Conservation (phyloP, 768 basidiomycete genomes). For the Collybiopsis confluens region DNA sequence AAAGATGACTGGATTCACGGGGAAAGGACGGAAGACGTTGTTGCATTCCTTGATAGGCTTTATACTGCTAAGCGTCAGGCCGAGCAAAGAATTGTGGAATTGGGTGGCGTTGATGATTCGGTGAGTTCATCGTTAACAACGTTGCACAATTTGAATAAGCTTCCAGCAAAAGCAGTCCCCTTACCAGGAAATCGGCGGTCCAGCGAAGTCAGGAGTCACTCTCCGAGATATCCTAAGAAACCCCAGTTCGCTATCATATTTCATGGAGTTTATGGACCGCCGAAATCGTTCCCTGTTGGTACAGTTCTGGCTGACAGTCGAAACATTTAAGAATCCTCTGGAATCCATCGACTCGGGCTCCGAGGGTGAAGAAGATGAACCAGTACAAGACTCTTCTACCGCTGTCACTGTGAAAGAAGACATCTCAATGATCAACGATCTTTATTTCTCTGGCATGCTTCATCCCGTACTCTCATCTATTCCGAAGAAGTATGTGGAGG, state of each 20-base stretch:
- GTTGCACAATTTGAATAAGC: not conserved
- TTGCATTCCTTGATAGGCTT: slow-evolving; percentile 82
- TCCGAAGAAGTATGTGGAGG: slow-evolving; percentile 63
- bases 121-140: slow-evolving; percentile 30
- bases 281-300: slow-evolving; percentile 78
- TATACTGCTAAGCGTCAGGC: slow-evolving; percentile 86
- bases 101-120: slow-evolving; percentile 66
- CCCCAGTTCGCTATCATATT: slow-evolving; percentile 88
- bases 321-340: slow-evolving; percentile 96
- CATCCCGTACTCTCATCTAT: slow-evolving; percentile 61
- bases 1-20: slow-evolving; percentile 89
- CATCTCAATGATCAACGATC: slow-evolving; percentile 81
- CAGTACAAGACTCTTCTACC: slow-evolving; percentile 48
- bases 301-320: slow-evolving; percentile 97
- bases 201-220: slow-evolving; percentile 43
- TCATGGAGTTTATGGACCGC: slow-evolving; percentile 99
- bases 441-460: slow-evolving; percentile 71
- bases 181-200: slow-evolving; percentile 34
- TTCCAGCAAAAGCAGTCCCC: slow-evolving; percentile 32
- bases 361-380: slow-evolving; percentile 54
- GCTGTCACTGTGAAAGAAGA: slow-evolving; percentile 77
- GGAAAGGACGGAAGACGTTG: slow-evolving; percentile 77
- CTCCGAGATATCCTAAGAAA: slow-evolving; percentile 82
- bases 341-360: slow-evolving; percentile 77
- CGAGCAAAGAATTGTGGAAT: slow-evolving; percentile 76